Evolutionary conservation across 2,329 filamentous ascomycete species (phyloP).

Genomic region (Madurella mycetomatis): DNA sequence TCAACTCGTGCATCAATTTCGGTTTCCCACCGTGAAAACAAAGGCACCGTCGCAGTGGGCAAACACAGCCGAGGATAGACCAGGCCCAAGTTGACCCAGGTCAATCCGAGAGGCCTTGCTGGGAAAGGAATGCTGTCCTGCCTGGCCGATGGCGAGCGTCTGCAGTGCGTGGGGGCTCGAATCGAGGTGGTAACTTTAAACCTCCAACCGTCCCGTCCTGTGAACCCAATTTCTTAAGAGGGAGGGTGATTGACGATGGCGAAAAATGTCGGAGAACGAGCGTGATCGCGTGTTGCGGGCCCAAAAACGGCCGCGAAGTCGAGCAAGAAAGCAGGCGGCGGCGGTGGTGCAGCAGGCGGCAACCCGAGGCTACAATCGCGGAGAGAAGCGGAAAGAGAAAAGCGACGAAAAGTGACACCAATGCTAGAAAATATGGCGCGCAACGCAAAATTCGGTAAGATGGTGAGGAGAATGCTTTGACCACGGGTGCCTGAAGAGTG

Average conservation of each 20-base stretch:
- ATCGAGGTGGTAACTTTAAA: background rate
- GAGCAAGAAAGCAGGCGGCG: background rate
- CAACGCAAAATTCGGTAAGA: background rate
- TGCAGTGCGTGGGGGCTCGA: background rate
- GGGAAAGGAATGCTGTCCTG: background rate
- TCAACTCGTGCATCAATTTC: background rate
- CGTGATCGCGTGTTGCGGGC: background rate
- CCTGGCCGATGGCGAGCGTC: background rate
- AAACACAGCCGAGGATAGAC: background rate
- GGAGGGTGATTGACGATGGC: background rate
- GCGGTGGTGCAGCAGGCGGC: background rate
- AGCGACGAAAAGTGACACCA: background rate
- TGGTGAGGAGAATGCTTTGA: background rate
- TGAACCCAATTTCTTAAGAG: background rate
- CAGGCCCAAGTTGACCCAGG: background rate
- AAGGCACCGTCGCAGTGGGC: background rate
- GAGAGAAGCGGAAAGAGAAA: background rate
- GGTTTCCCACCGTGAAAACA: background rate
- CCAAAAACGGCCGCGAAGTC: background rate
- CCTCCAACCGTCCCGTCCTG: background rate
- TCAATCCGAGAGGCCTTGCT: no score
- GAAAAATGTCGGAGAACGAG: background rate
- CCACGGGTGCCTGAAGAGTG: background rate
- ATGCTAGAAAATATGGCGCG: background rate
- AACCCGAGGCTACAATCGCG: background rate